phyloP scores from a whole-genome alignment of 495 filamentous ascomycete species.

The Tuber umbilicatum region DNA sequence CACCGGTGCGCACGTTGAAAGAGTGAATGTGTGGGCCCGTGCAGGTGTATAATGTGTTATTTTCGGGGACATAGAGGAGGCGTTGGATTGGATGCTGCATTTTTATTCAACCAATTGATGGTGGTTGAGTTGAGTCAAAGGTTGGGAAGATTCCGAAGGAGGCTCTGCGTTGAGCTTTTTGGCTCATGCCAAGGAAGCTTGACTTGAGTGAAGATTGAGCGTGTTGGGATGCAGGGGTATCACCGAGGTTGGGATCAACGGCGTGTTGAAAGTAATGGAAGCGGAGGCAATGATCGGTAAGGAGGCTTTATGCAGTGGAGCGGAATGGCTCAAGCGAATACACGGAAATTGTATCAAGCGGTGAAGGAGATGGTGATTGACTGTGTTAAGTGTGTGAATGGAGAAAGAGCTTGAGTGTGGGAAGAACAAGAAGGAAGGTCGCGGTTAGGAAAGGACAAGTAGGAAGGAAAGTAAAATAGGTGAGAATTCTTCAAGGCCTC shows the following conservation, averaged over 20 bases:
- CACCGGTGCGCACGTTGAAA: constrained; percentile 29
- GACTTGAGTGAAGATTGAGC: background rate
- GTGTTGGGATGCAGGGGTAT: background rate
- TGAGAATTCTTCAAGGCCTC: too few relatives aligned
- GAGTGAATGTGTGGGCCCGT: constrained; percentile 25
- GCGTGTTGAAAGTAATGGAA: too few relatives aligned
- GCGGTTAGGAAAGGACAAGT: too few relatives aligned
- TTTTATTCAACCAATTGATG: constrained; percentile 6
- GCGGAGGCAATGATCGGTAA: too few relatives aligned
- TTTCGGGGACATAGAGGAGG: constrained; percentile 21
- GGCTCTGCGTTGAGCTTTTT: background rate
- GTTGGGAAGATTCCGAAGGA: background rate
- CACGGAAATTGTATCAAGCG: too few relatives aligned
- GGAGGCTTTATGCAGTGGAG: too few relatives aligned
- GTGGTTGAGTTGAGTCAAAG: background rate
- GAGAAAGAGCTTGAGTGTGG: too few relatives aligned
- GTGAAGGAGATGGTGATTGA: too few relatives aligned
- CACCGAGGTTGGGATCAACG: background rate
- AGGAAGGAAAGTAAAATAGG: too few relatives aligned
- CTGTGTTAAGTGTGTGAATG: too few relatives aligned
- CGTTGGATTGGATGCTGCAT: constrained; percentile 40
- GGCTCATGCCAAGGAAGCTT: background rate
- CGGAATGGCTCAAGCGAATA: too few relatives aligned
- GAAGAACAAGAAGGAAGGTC: too few relatives aligned
- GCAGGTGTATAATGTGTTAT: constrained; percentile 23